Conservation (phyloP, 2,329 filamentous ascomycete genomes). For the Fonsecaea monophora region DNA sequence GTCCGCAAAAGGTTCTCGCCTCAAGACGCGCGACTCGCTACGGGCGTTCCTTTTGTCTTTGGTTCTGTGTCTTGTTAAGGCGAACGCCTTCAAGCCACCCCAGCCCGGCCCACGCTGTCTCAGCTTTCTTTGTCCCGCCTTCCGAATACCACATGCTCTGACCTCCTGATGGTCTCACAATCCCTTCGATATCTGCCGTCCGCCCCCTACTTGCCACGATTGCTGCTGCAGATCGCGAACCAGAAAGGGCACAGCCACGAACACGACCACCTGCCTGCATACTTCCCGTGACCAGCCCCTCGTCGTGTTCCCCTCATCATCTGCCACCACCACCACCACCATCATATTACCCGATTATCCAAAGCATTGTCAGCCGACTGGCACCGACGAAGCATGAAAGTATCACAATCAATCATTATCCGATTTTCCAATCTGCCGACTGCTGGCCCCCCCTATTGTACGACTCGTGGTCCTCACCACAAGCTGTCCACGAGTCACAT, state of each 20-base stretch:
- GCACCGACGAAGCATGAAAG: background rate
- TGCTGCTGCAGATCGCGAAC: conserved; percentile 26
- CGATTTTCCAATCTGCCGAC: background rate
- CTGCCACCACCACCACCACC: background rate
- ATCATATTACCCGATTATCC: background rate
- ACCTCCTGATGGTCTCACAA: conserved; percentile 36
- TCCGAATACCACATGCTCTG: conserved; percentile 24
- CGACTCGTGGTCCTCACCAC: background rate
- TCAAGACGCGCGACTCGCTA: conserved; percentile 27
- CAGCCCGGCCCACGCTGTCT: conserved; percentile 23
- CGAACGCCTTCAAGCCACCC: conserved; percentile 15
- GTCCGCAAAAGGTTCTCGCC: conserved; percentile 16
- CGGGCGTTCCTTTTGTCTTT: background rate
- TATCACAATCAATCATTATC: background rate
- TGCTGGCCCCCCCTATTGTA: no score
- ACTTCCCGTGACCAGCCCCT: conserved; percentile 23
- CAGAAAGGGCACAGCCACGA: conserved; percentile 28
- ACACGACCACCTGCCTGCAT: conserved; percentile 3
- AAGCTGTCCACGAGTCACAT: background rate
- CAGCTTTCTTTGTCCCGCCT: conserved; percentile 21
- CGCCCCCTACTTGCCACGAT: conserved; percentile 28
- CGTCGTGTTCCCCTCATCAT: conserved; percentile 4
- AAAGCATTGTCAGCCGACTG: background rate
- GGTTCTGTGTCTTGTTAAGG: conserved; percentile 11
- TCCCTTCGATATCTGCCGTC: conserved; percentile 14